Percentiles rank a stretch among this genome's conserved stretches.
These are phyloP conservation scores for Diaporthe australafricana DNA, from an alignment of 2,329 filamentous ascomycete genomes.

Conservation along the genomic window DNA sequence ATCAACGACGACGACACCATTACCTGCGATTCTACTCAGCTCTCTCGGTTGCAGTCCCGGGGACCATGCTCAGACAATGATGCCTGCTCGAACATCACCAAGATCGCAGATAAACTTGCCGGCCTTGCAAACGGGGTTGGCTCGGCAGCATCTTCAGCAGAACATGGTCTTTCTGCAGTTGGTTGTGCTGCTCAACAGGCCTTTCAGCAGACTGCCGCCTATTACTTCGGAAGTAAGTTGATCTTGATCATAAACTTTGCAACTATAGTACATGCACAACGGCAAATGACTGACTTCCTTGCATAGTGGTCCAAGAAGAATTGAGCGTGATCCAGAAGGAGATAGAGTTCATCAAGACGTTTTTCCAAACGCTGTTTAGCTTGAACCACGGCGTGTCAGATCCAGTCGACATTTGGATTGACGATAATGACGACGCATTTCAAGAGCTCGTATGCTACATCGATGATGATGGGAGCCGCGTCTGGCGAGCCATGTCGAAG, in stretches of 20 bases:
- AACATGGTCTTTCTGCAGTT: conserved; percentile 17
- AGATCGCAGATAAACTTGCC: conserved; percentile 14
- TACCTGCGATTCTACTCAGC: not conserved
- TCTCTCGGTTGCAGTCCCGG: not conserved
- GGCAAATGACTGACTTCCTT: not conserved
- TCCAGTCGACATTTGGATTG: conserved; percentile 24
- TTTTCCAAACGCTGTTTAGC: not conserved
- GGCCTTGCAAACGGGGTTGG: not conserved
- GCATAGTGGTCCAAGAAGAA: conserved; percentile 19
- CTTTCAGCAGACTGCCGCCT: conserved; percentile 16
- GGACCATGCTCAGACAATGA: not conserved
- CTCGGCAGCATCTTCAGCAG: not conserved
- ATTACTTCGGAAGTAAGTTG: conserved; percentile 18
- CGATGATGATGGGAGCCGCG: not conserved
- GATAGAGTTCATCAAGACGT: not conserved
- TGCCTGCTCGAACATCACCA: not conserved
- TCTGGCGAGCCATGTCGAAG: conserved; percentile 9
- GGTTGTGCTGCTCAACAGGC: conserved; percentile 24
- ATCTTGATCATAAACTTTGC: no score
- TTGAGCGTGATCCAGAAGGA: not conserved
- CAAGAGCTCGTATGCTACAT: conserved; percentile 19
- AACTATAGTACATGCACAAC: not conserved
- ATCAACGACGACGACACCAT: not conserved
- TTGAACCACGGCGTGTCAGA: not conserved
- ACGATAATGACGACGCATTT: conserved; percentile 18